Base-by-base conservation (phyloP, 176 grass and related monocot genomes). In the Juncus effusus region DNA sequence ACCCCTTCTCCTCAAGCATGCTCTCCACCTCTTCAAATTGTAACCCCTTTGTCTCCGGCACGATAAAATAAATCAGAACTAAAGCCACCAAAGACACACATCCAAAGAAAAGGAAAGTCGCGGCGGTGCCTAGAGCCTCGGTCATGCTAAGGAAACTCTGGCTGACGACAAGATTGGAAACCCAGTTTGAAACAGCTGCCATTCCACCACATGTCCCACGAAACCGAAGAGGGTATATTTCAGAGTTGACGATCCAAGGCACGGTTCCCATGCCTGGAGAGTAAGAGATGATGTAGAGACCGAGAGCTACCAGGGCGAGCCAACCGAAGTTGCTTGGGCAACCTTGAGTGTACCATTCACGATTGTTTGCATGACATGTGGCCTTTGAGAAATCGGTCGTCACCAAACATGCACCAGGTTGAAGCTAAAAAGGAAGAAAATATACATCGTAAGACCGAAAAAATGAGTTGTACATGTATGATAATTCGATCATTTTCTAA, bases 281-380 rank as follows among this genome's bases (percentile, higher is more conserved):
- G 76, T 90, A 96, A 76, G 85, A 91, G 59, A 80, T 58, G 79
- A 96, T 96, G 65, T 96, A 96, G 3, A 87, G 52, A n/a, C 87
- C 82, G n/a, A 96, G 70, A 3, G 84, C 91, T 5, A 74, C 73
- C 72, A 96, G 50, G 3, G 91, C 87, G 40, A 96, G 40, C 87
- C 92, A 96, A 5, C 92, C 92, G 57, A 76, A 96, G 42, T 41
- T 39, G 81, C 87, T 96, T 55, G 92, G 92, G 52, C 92, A 91
- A 6, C 87, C 92, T n/a, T 78, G 79, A 1, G 84, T 91, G 79
- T 96, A 96, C 92, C 87, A 88, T 37, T 66, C 56, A 42, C 84
- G 54, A n/a, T 52, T 57, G 59, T 74, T 80, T 3, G 70, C 79
- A 40, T 58, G 70, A 51, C 92, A 96, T 56, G 63, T 28, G 44